Base-by-base conservation (phyloP, 2,329 filamentous ascomycete genomes). In the Talaromyces sp. region DNA sequence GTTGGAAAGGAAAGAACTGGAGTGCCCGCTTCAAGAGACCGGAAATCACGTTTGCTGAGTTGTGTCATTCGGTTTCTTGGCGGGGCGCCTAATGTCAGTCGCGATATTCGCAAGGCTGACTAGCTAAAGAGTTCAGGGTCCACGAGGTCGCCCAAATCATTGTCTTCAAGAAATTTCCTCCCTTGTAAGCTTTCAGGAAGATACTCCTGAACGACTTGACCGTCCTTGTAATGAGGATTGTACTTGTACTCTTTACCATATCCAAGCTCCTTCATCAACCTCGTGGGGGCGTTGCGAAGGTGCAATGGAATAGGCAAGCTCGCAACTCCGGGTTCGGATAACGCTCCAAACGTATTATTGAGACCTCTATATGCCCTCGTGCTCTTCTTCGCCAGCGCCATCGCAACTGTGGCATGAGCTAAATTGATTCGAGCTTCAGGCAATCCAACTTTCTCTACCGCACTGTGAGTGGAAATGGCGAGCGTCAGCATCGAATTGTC, bases 231-330 rank as follows among this genome's bases (percentile, higher is more conserved):
- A 65, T 96, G 89, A 0, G 94, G 94, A 64, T 96, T 96, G 69
- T 99, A 97, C 73, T 97, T 97, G 74, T 99, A 99, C 70, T 91
- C 89, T 52, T 85, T 87, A 0, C 92, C 92, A 68, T 91, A 96
- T 0, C 91, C 93, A 64, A 97, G 77, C 64, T 97, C 93, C 66
- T 92, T 89, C 93, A 99, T 96, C 63, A 97, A 71, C 63, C 87
- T 83, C 1, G 94, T 97, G 0, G 94, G 93, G 8, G 94, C 94
- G 72, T 97, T 97, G 59, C 94, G 80, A 59, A 99, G 74, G 71
- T 97, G 94, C 39, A 94, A 74, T 2, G 94, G 94, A 21, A 99
- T 86, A 0, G 91, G 89, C 53, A 97, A 70, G 1, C 83, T 84
- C 0, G 91, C 92, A 2, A 95, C 80, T 0, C 92, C 93, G 0